Conservation (phyloP, 2,329 filamentous ascomycete genomes). For the Capronia epimyces region DNA sequence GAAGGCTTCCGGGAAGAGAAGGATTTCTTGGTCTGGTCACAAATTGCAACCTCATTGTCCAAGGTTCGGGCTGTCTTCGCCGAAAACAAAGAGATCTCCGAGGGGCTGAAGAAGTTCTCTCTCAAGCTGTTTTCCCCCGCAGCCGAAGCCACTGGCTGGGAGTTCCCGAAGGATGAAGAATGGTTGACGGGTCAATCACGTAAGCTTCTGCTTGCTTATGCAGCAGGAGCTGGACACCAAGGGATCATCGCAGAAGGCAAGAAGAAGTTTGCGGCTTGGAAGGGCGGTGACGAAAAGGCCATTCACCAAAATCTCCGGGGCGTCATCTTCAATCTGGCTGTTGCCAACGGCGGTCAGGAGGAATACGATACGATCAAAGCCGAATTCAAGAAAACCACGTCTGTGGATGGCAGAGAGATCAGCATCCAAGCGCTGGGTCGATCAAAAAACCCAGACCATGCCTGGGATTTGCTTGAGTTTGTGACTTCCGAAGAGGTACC, state of each 20-base stretch:
- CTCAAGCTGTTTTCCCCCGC: constrained; percentile 70
- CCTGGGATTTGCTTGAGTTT: constrained; percentile 63
- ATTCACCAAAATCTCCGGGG: constrained; percentile 77
- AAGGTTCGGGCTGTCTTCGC: constrained; percentile 81
- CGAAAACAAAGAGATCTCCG: constrained; percentile 64
- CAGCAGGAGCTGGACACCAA: constrained; percentile 70
- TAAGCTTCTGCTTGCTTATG: constrained; percentile 70
- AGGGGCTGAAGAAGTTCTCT: constrained; percentile 69
- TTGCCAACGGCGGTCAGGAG: constrained; percentile 65
- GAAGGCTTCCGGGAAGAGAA: constrained; percentile 77
- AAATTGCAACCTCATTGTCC: constrained; percentile 70
- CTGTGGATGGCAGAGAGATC: constrained; percentile 87
- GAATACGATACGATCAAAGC: constrained; percentile 73
- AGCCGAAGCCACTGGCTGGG: constrained; percentile 77
- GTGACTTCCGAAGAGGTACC: constrained; percentile 79
- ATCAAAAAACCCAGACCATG: constrained; percentile 62
- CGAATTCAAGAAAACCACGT: constrained; percentile 75
- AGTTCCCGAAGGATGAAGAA: constrained; percentile 69
- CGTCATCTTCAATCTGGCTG: constrained; percentile 71
- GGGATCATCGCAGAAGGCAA: constrained; percentile 66
- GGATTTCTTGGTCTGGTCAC: constrained; percentile 85
- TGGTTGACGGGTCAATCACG: constrained; percentile 78
- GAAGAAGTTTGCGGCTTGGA: constrained; percentile 75
- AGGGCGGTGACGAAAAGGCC: constrained; percentile 59
- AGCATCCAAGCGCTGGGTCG: constrained; percentile 70